These are phyloP conservation scores for Dactylonectria estremocensis DNA, from an alignment of 2,329 filamentous ascomycete genomes.

Conservation along the genomic window DNA sequence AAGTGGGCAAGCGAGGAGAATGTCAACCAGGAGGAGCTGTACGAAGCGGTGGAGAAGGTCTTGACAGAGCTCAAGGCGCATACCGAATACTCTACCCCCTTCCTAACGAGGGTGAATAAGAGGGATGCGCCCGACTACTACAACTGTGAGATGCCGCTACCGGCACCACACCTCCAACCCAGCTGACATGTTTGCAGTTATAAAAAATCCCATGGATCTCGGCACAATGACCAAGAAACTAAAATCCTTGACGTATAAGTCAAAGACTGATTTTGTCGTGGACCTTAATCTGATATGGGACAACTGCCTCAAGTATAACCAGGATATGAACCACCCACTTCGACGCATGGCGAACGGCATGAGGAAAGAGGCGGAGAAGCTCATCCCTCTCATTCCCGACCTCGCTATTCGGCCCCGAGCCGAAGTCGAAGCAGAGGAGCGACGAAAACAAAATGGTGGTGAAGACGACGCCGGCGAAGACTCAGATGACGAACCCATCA, in stretches of 20 bases:
- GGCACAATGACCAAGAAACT: constrained; percentile 99
- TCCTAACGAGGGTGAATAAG: constrained; percentile 95
- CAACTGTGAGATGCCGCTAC: constrained; percentile 73
- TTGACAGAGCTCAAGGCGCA: constrained; percentile 97
- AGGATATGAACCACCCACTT: constrained; percentile 87
- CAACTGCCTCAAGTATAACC: constrained; percentile 97
- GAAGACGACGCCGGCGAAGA: constrained; percentile 89
- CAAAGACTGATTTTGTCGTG: constrained; percentile 93
- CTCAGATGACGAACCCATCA: constrained; percentile 97
- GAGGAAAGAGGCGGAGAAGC: constrained; percentile 97
- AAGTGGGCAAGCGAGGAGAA: constrained; percentile 99
- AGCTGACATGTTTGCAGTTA: constrained; percentile 69
- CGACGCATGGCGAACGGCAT: constrained; percentile 95
- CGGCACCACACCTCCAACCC: not conserved
- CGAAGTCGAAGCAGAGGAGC: constrained; percentile 91
- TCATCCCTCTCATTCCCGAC: constrained; percentile 95
- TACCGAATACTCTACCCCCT: constrained; percentile 97
- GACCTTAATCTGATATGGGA: constrained; percentile 97
- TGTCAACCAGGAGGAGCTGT: constrained; percentile 96
- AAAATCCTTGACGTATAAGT: constrained; percentile 83
- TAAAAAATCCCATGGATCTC: constrained; percentile 98
- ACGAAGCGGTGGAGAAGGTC: constrained; percentile 97
- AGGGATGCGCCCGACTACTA: constrained; percentile 97
- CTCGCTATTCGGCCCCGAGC: constrained; percentile 91
- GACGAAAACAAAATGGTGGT: constrained; percentile 88